Base-by-base conservation (phyloP, 106 monocot genomes). In the Amphibolis antarctica region DNA sequence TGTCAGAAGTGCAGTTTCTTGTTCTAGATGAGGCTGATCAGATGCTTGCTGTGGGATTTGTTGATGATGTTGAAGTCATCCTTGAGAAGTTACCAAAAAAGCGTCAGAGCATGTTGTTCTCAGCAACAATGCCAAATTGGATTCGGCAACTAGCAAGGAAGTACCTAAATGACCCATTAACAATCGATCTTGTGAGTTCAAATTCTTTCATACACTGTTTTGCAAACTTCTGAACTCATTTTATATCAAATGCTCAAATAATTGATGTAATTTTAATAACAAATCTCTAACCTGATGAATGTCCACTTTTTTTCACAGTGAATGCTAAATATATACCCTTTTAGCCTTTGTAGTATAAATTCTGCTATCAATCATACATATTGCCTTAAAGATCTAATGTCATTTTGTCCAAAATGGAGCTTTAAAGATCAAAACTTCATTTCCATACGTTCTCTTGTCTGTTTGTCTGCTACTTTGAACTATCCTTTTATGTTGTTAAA, bases 21-120 rank as follows among this genome's bases (percentile, higher is more conserved):
- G 96, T 98, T 44, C 74, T 98, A 43, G 96, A 98, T 69, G 96
- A 98, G 69, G 82, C 90, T 62, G 96, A 98, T 72, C 90, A 98
- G 73, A 98, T 98, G 96, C 84, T 98, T 69, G 78, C 77, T 60
- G 90, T 98, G 15, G 96, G 96, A 1, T 98, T 98, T 82, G 90
- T 71, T 64, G 87, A 98, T 78, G 96, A 85, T 79, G 96, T 98
- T 36, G 96, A 98, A 63, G 77, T 67, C 51, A 98, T 98, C 49
- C 61, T 98, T 65, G 84, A 87, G 29, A 80, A 71, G 48, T 74
- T 98, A 60, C 96, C 96, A 23, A 23, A 53, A 12, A 78, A 90
- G n/a, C 83, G 80, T 68, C 96, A 98, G 61, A 83, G 73, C 28
- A 82, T 98, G 90, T 73, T 98, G 90, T 98, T 98, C 59, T 90